These are phyloP conservation scores for Plasmodium gaboni DNA, from an alignment of 169 alveolate genomes.

Conservation along the genomic window DNA sequence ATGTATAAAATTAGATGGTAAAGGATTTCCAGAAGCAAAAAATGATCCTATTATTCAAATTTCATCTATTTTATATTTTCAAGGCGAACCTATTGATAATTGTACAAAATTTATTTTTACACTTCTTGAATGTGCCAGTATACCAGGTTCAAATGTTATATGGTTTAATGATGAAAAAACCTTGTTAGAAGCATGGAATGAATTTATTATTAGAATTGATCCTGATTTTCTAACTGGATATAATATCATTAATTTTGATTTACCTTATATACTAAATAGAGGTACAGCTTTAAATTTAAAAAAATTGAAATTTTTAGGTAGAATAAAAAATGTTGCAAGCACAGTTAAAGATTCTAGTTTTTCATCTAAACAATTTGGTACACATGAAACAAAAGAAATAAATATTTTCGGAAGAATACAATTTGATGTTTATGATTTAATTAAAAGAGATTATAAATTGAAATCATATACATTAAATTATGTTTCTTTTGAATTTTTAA, in stretches of 20 bases:
- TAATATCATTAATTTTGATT: slow-evolving; percentile 98
- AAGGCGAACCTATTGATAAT: slow-evolving; percentile 78
- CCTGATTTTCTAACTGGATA: slow-evolving; percentile 99
- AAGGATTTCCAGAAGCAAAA: slow-evolving; percentile 96
- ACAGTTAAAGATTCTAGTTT: slow-evolving; percentile 90
- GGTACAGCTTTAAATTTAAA: slow-evolving; percentile 92
- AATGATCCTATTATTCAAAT: slow-evolving; percentile 97
- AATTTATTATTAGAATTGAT: slow-evolving; percentile 89
- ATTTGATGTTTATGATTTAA: slow-evolving; percentile 96
- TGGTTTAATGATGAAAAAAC: slow-evolving; percentile 86
- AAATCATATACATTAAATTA: slow-evolving; percentile 97
- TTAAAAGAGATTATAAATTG: slow-evolving; percentile 97
- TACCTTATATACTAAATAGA: slow-evolving; percentile 95
- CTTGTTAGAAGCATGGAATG: slow-evolving; percentile 91
- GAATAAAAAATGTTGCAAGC: slow-evolving; percentile 85
- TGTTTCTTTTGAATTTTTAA: slow-evolving; percentile 97
- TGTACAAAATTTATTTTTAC: slow-evolving; percentile 86
- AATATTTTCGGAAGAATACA: slow-evolving; percentile 97
- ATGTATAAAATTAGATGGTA: slow-evolving; percentile 91
- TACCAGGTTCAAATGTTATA: slow-evolving; percentile 90
- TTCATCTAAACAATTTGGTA: slow-evolving; percentile 93
- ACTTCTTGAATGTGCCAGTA: slow-evolving; percentile 89
- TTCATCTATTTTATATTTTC: slow-evolving; percentile 91
- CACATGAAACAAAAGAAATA: slow-evolving; percentile 93
- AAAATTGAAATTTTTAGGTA: slow-evolving; percentile 87